Conservation (phyloP, 2,329 filamentous ascomycete species). For the Trichoderma endophyticum region DNA sequence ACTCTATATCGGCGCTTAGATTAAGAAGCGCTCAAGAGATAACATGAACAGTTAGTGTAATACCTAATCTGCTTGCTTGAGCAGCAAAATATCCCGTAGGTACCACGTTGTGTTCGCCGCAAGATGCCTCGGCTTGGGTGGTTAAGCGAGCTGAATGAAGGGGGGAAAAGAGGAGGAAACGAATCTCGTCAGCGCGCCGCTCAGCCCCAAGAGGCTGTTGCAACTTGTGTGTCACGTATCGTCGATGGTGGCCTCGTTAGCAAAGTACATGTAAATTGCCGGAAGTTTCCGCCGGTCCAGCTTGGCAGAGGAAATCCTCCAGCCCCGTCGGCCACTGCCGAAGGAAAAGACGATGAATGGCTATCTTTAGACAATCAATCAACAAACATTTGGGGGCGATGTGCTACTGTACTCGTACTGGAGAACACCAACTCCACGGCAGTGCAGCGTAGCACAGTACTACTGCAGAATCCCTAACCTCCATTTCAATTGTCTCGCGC, state of each 20-base stretch:
- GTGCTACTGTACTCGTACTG: neutral
- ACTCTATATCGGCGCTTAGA: neutral
- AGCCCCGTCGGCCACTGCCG: neutral
- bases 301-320: neutral
- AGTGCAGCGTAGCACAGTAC: neutral
- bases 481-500: neutral
- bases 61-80: neutral
- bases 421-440: neutral
- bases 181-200: neutral
- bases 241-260: neutral
- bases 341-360: neutral
- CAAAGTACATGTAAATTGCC: neutral
- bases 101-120: neutral
- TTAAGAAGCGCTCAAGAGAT: neutral
- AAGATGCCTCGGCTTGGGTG: neutral
- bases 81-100: neutral
- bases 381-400: neutral
- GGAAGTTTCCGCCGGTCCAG: conserved; percentile 4
- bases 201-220: conserved; percentile 1
- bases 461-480: neutral
- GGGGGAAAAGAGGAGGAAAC: neutral
- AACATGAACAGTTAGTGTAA: neutral
- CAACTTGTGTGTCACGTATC: conserved; percentile 8
- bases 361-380: neutral
- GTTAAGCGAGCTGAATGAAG: neutral